Percentiles rank a stretch among this genome's conserved stretches.
Evolutionary conservation across 1,139 yeast species (phyloP).

Genomic region (Schizosaccharomyces versatilis): DNA sequence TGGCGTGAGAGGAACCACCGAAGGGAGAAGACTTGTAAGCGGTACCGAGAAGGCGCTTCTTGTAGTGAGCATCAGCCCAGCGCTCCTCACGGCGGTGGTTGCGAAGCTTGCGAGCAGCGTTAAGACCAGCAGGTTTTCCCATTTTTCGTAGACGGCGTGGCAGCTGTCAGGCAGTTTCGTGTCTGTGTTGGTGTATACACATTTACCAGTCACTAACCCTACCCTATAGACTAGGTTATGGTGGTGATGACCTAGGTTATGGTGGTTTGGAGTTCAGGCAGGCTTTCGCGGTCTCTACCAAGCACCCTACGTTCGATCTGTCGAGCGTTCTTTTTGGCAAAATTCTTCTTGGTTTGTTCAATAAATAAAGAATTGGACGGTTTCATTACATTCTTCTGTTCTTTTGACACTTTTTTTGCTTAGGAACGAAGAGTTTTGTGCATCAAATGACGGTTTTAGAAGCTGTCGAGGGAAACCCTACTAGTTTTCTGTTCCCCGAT

Average conservation of each 20-base stretch:
- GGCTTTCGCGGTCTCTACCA: no score
- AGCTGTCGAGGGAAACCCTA: neutral
- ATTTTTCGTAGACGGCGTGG: neutral
- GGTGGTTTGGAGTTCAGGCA: no score
- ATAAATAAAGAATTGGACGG: no score
- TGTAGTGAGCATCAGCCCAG: constrained; percentile 83
- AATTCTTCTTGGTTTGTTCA: no score
- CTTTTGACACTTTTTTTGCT: no score
- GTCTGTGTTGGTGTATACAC: neutral
- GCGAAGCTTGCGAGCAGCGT: constrained; percentile 99
- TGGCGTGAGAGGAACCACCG: constrained; percentile 99
- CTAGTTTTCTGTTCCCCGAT: neutral
- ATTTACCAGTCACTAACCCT: constrained; percentile 3
- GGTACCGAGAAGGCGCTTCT: constrained; percentile 96
- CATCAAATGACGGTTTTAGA: no score
- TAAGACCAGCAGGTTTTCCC: constrained; percentile 50
- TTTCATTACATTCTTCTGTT: no score
- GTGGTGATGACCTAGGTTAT: no score
- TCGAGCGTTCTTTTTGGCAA: no score
- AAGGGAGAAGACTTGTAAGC: constrained; percentile 99
- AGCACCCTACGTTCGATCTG: no score
- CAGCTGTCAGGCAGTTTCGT: neutral
- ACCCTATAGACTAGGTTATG: neutral
- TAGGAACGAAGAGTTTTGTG: no score
- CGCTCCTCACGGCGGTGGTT: constrained; percentile 96